phyloP scores from a whole-genome alignment of 176 grass and related monocot genomes.

The Paspalum notatum region DNA sequence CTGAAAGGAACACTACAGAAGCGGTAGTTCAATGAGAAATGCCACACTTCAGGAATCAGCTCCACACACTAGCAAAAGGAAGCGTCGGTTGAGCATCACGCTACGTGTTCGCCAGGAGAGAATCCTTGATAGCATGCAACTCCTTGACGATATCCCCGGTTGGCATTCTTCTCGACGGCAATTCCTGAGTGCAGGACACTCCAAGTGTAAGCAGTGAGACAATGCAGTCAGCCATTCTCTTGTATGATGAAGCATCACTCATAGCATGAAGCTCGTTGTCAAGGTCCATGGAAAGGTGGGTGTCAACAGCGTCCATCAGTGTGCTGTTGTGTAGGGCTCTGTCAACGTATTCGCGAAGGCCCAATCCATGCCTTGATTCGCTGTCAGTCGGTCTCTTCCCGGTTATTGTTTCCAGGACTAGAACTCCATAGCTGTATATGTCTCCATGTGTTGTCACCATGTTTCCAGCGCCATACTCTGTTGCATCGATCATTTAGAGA shows the following conservation, averaged over 20 bases:
- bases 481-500: no score
- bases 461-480: conserved; percentile 33
- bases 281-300: neutral
- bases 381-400: conserved; percentile 33
- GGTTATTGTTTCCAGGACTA: conserved; percentile 41
- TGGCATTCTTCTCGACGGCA: neutral
- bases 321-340: neutral
- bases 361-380: conserved; percentile 6
- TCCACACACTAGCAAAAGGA: no score
- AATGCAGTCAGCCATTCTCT: neutral
- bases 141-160: conserved; percentile 3
- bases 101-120: neutral
- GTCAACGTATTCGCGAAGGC: conserved; percentile 18
- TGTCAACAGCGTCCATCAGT: conserved; percentile 12
- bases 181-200: conserved; percentile 4
- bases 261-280: neutral
- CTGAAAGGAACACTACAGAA: no score
- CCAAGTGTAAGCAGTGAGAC: neutral
- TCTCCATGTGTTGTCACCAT: conserved; percentile 33
- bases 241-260: neutral
- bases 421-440: conserved; percentile 51
- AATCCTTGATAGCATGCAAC: neutral
- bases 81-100: no score
- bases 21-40: no score
- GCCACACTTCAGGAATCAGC: no score